Percentiles rank a stretch among this genome's conserved stretches.
These are phyloP conservation scores for Cordyceps militaris DNA, from an alignment of 2,329 filamentous ascomycete genomes.

Conservation along the genomic window DNA sequence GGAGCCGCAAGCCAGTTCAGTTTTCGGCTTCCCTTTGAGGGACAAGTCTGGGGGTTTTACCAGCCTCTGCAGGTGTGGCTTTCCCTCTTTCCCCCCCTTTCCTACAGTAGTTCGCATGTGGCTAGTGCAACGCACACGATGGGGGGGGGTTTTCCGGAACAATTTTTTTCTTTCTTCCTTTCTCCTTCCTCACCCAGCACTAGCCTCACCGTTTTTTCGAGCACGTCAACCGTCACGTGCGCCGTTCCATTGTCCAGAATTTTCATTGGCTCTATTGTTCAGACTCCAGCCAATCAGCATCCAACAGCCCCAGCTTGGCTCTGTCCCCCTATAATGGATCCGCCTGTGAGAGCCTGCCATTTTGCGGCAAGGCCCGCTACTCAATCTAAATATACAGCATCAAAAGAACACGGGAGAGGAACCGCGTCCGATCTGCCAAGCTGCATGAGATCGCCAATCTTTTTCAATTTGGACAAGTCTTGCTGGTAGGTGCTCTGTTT, in stretches of 20 bases:
- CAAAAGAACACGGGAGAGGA: not conserved
- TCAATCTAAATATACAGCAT: constrained; percentile 1
- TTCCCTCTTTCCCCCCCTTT: not conserved
- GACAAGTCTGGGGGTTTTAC: not conserved
- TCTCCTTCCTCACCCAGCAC: not conserved
- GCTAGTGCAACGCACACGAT: not conserved
- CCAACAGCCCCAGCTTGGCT: not conserved
- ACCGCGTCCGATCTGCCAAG: not conserved
- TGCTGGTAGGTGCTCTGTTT: too few species aligned
- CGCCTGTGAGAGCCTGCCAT: not conserved
- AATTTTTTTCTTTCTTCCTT: not conserved
- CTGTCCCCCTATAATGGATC: not conserved
- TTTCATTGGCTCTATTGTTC: not conserved
- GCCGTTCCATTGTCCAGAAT: not conserved
- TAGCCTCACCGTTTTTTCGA: not conserved
- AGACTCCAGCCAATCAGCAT: not conserved
- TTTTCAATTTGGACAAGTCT: not conserved
- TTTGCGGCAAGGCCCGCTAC: constrained; percentile 6
- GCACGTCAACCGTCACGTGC: constrained; percentile 10
- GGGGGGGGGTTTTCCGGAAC: not conserved
- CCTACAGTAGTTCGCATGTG: constrained; percentile 11
- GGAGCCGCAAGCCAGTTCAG: not conserved
- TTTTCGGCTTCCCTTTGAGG: not conserved
- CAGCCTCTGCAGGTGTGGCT: constrained; percentile 1
- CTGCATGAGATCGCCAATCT: not conserved